Base-by-base conservation (phyloP, 352 stramenopile genomes). In the Elongisporangium undulatum region DNA sequence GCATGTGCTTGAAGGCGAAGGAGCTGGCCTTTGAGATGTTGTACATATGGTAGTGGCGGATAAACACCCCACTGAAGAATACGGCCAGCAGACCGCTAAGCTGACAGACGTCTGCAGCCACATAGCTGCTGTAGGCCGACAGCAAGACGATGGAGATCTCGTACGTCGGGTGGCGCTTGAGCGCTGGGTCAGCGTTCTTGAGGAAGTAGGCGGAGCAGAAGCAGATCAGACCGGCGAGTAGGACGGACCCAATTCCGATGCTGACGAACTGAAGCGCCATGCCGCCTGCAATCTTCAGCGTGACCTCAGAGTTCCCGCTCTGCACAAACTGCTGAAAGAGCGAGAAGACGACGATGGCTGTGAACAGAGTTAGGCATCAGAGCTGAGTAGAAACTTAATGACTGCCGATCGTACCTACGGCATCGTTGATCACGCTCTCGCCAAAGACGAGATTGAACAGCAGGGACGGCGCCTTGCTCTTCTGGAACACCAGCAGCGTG, bases 391-490 rank as follows among this genome's bases (percentile, higher is more conserved):
- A n/a, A n/a, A n/a, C n/a, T n/a, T n/a, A n/a, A n/a, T n/a, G n/a
- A n/a, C n/a, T n/a, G 29, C 29, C 8, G 29, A 41, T 15, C 29
- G 29, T 9, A 41, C 29, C 29, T 4, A 93, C 71, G 9, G 84
- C 84, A 58, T 95, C 86, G 64, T 96, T 97, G 20, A 97, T 67
- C 19, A 92, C 82, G 23, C 69, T 87, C 71, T 96, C 89, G 24
- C 89, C 89, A 69, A 96, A 96, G 7, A 95, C 79, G 15, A 96
- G 70, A 61, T 94, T 95, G 68, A 95, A 95, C 16, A 96, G 66
- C 41, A 79, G 70, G 21, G 85, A 69, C 20, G 70, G 69, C 22
- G 70, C 72, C 19, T 66, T 51, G 49, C 63, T 60, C 19, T 79
- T 82, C 64, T 89, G 79, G 68, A 96, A 90, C n/a, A 92, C 77